Evolutionary conservation across 2,329 filamentous ascomycete genomes (phyloP).

Genomic region (Cladophialophora bantiana): DNA sequence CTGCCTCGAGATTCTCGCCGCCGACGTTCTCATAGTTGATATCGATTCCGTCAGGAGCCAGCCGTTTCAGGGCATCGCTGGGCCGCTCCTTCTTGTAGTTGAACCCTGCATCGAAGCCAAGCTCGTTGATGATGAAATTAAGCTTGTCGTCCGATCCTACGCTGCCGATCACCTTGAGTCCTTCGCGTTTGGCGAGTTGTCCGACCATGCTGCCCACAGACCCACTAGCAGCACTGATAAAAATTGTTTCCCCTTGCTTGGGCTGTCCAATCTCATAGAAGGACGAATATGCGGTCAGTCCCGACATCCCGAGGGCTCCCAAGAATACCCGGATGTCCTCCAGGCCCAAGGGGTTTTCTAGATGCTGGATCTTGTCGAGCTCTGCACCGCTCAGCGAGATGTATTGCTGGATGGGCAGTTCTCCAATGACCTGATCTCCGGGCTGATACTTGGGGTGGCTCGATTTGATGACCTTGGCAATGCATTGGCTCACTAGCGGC

Average conservation of each 20-base stretch:
- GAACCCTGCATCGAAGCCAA: constrained; percentile 75
- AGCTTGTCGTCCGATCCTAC: constrained; percentile 84
- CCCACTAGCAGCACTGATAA: constrained; percentile 74
- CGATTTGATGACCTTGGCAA: constrained; percentile 71
- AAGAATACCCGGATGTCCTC: constrained; percentile 64
- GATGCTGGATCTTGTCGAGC: constrained; percentile 54
- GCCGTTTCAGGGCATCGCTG: constrained; percentile 68
- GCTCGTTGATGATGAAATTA: constrained; percentile 70
- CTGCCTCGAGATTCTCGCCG: constrained; percentile 64
- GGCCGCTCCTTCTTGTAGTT: constrained; percentile 87
- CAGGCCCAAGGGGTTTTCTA: constrained; percentile 57
- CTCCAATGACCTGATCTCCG: constrained; percentile 61
- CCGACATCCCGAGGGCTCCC: constrained; percentile 74
- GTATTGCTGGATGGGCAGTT: constrained; percentile 66
- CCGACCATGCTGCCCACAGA: constrained; percentile 78
- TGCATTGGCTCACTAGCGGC: constrained; percentile 64
- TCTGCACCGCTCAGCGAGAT: constrained; percentile 58
- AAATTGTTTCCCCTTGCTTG: constrained; percentile 74
- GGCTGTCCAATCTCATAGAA: constrained; percentile 72
- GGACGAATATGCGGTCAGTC: constrained; percentile 70
- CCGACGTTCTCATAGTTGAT: constrained; percentile 85
- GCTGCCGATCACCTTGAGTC: constrained; percentile 78
- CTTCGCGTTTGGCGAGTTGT: constrained; percentile 75
- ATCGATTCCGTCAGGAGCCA: constrained; percentile 79
- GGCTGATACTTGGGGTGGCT: constrained; percentile 64